Conservation (phyloP, 106 monocot genomes). For the Posidonia australis region DNA sequence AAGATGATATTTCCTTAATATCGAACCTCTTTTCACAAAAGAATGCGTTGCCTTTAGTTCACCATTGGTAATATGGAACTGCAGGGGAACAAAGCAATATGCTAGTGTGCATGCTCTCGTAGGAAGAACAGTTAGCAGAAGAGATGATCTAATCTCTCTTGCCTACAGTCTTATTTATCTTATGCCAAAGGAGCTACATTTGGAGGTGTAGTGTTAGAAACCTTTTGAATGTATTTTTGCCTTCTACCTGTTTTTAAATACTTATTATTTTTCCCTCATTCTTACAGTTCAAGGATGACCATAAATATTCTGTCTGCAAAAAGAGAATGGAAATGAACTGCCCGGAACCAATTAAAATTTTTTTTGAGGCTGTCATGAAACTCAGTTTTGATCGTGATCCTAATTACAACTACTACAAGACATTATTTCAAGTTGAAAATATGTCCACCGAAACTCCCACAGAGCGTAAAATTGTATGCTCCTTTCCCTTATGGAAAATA, state of each 20-base stretch:
- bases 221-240: too few species aligned
- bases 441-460: too few species aligned
- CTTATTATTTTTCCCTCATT: not conserved
- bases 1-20: too few species aligned
- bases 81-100: constrained; percentile 3
- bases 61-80: not conserved
- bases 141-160: constrained; percentile 1
- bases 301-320: not conserved
- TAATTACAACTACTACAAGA: not conserved
- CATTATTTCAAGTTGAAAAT: not conserved
- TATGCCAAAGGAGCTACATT: not conserved
- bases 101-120: constrained; percentile 2
- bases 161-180: not conserved
- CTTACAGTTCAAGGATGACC: not conserved
- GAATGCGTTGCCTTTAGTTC: not conserved
- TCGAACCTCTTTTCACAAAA: too few species aligned
- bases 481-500: too few species aligned
- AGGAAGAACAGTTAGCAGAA: constrained; percentile 6
- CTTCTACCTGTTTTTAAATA: not conserved
- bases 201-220: not conserved
- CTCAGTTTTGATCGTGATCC: not conserved
- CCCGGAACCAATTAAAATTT: not conserved
- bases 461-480: too few species aligned
- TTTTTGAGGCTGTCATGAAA: not conserved
- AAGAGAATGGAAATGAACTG: not conserved